Percentiles rank a stretch among this genome's conserved stretches.
Conservation (phyloP, 179 eudicot species). For the Heliamphora pulchella region DNA sequence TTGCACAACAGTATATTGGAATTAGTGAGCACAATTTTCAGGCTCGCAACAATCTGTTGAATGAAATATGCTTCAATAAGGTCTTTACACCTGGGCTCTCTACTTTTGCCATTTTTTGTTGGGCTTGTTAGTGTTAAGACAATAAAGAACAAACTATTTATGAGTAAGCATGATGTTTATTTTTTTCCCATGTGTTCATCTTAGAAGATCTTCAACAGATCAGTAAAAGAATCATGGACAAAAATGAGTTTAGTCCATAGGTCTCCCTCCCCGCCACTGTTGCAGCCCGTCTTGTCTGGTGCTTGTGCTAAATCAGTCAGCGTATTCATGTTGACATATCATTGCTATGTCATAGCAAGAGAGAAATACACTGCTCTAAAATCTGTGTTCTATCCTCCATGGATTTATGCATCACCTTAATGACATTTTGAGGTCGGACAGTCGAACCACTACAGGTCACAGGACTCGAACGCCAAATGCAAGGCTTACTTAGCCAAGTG, state of each 20-base stretch:
- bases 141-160: neutral
- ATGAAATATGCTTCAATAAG: constrained; percentile 86
- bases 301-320: neutral
- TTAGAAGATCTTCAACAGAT: neutral
- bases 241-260: neutral
- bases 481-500: neutral
- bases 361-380: neutral
- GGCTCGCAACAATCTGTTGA: constrained; percentile 73
- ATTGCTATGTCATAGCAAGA: neutral
- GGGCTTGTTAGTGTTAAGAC: neutral
- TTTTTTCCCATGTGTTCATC: neutral
- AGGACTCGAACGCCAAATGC: neutral
- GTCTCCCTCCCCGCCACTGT: neutral
- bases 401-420: neutral
- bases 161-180: too few relatives aligned
- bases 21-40: constrained; percentile 70
- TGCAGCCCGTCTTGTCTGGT: neutral
- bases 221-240: neutral
- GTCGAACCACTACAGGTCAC: neutral
- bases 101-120: neutral
- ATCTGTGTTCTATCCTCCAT: neutral
- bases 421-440: neutral
- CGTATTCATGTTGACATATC: neutral
- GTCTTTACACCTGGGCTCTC: constrained; percentile 22
- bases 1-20: constrained; percentile 96